Evolutionary conservation across 352 stramenopile species (phyloP), one percentile per base, ranked within the genome.

Genomic region (Globisporangium parvum): DNA sequence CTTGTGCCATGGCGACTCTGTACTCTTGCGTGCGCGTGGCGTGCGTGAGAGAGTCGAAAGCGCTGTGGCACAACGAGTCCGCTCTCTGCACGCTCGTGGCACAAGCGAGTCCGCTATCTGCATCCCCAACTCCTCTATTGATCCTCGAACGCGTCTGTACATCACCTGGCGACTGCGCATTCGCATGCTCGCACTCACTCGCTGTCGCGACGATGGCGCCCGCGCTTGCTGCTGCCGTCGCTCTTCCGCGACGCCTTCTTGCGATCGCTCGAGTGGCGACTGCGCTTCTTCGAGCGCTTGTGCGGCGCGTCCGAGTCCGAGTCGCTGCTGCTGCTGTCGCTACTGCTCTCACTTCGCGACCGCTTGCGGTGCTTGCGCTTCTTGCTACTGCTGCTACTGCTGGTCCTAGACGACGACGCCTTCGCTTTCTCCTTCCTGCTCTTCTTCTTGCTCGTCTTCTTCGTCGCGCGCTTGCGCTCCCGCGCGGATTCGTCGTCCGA

Each of bases 391-490:
- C 52, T 64, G 18, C 63, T 63, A n/a, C n/a, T n/a, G n/a, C n/a
- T n/a, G 20, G 42, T 45, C 2, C 53, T 64, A 9, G 53, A 62
- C 18, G 52, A 54, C 55, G 55, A 58, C 58, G 77, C 80, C 51
- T 73, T 71, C 53, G 67, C 75, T 47, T 67, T 55, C 9, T 47
- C 47, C 18, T 47, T 55, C 39, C 44, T 70, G 37, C 24, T 69
- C 53, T 51, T 62, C 33, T 48, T 48, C 21, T 45, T 52, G 47
- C 60, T 66, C 28, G 28, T 48, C 6, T 49, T 33, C 8, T 46
- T 55, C 17, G 20, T n/a, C 18, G 17, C 14, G 41, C 45, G 45
- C 42, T 53, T 41, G 23, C 28, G 28, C 28, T 33, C 28, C 28
- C 28, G 28, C 4, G 28, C 28, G 9, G 3, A 3, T 33, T 33